A percentile compares a stretch with the other conserved stretches of the same genome.
These are phyloP conservation scores for Theobroma cacao DNA, from an alignment of 345 rosid species.

Conservation along the genomic window DNA sequence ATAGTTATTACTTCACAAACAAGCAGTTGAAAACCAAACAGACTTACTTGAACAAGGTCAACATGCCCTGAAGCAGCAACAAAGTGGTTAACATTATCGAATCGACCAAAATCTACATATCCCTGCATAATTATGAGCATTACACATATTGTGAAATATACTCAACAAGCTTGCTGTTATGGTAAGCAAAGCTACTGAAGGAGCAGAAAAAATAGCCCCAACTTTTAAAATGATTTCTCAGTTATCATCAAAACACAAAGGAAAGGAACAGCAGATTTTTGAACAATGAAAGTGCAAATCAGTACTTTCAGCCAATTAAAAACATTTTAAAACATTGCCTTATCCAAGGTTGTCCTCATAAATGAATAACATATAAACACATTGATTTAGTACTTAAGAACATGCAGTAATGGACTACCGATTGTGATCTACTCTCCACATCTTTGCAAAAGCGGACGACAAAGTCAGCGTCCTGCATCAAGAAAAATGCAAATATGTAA, in stretches of 20 bases:
- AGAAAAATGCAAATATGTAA: slow-evolving; percentile 2
- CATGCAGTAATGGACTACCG: slow-evolving; percentile 50
- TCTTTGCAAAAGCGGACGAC: slow-evolving; percentile 91
- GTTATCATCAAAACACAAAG: not conserved
- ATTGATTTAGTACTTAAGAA: slow-evolving; percentile 25
- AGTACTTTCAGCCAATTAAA: not conserved
- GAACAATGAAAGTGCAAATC: not conserved
- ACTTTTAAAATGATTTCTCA: not conserved
- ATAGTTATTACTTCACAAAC: not conserved
- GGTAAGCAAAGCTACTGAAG: not conserved
- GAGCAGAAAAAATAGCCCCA: not conserved
- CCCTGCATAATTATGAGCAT: slow-evolving; percentile 54
- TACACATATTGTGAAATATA: not conserved
- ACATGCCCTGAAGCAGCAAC: slow-evolving; percentile 53
- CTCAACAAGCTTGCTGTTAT: not conserved
- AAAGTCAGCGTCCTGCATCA: slow-evolving; percentile 61
- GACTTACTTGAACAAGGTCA: slow-evolving; percentile 72
- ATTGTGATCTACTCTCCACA: slow-evolving; percentile 77
- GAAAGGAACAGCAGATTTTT: not conserved
- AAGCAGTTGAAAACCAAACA: not conserved
- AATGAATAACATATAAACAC: slow-evolving; percentile 5
- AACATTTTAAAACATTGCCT: not conserved
- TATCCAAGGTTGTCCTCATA: not conserved
- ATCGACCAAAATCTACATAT: slow-evolving; percentile 78
- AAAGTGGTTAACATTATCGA: slow-evolving; percentile 63